Evolutionary conservation across 2,329 filamentous ascomycete genomes (phyloP).

Genomic region (Xylariales sp.): DNA sequence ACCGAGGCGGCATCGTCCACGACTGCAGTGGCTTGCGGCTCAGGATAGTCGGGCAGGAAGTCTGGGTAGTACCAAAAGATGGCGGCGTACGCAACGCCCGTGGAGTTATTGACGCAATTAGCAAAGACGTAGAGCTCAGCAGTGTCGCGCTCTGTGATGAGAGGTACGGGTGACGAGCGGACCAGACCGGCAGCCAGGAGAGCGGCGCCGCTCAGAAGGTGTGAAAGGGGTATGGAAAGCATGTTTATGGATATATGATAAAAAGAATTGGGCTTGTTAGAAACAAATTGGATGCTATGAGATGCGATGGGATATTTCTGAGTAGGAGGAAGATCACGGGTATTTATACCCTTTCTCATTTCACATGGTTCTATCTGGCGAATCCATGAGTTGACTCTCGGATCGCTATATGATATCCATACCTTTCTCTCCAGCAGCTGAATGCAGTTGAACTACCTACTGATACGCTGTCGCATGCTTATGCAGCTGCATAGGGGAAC

Average conservation of each 20-base stretch:
- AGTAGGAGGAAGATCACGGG: too few species aligned
- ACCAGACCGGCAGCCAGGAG: neutral
- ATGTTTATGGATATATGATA: neutral
- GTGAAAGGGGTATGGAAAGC: neutral
- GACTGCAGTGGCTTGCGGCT: constrained; percentile 19
- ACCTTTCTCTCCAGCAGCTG: too few species aligned
- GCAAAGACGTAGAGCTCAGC: constrained; percentile 5
- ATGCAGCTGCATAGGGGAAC: too few species aligned
- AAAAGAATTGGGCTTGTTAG: too few species aligned
- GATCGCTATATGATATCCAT: too few species aligned
- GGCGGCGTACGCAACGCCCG: neutral
- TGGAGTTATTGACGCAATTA: constrained; percentile 4
- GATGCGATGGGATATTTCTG: too few species aligned
- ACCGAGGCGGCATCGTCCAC: constrained; percentile 17
- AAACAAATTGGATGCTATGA: too few species aligned
- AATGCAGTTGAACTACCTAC: too few species aligned
- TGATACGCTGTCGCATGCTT: too few species aligned
- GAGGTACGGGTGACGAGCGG: neutral
- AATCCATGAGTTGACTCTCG: too few species aligned
- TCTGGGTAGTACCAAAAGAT: constrained; percentile 7
- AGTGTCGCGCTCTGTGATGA: constrained; percentile 2
- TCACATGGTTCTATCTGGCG: too few species aligned
- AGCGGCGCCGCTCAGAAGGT: neutral
- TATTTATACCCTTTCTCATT: too few species aligned
- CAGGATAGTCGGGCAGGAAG: constrained; percentile 4